Percentiles rank a stretch among this genome's conserved stretches.
These are phyloP conservation scores for Alternaria sp. DNA, from an alignment of 2,329 filamentous ascomycete species.

Conservation along the genomic window DNA sequence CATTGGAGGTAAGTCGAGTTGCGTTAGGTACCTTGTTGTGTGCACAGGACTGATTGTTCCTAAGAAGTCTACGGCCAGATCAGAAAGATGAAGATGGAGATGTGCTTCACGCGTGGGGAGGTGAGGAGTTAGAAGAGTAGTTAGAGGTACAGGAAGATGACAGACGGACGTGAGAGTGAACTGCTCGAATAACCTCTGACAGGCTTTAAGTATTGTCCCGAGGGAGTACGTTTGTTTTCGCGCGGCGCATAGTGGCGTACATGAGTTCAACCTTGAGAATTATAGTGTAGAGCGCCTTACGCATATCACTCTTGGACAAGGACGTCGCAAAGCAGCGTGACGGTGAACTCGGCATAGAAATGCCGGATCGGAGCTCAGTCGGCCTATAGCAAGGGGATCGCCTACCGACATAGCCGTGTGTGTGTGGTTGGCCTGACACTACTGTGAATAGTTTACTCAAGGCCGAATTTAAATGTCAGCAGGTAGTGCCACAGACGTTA, in stretches of 20 bases:
- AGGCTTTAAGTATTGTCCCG: not conserved
- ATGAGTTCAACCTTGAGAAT: not conserved
- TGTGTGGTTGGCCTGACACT: not conserved
- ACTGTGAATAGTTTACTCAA: not conserved
- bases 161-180: not conserved
- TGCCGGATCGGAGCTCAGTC: not conserved
- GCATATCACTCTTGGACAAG: not conserved
- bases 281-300: not conserved
- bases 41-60: not conserved
- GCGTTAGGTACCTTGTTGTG: not conserved
- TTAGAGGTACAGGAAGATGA: not conserved
- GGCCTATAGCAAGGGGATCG: not conserved
- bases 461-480: not conserved
- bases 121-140: not conserved
- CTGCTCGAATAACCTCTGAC: not conserved
- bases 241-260: not conserved
- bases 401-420: not conserved
- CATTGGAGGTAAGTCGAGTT: not conserved
- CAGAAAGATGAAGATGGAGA: not conserved
- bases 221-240: not conserved
- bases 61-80: rapidly evolving
- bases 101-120: not conserved
- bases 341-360: not conserved
- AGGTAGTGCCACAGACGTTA: not conserved
- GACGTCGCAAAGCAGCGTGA: not conserved